Evolutionary conservation across 2,329 filamentous ascomycete genomes (phyloP), one percentile per base, ranked within the genome.

Genomic region (Colletotrichum tropicicola): DNA sequence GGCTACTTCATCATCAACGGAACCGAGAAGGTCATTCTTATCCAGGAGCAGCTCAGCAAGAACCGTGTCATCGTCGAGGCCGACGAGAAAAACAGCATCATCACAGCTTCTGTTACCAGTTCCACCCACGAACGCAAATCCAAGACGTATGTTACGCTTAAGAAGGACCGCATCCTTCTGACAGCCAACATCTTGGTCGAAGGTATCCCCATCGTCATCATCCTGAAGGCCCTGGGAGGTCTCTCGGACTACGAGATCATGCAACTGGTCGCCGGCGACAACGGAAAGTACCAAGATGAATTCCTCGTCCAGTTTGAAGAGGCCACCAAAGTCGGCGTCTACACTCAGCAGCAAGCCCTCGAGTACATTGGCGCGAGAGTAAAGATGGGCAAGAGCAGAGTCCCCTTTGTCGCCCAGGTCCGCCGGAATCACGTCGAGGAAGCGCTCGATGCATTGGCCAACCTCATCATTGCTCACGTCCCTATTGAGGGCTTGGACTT

Each of bases 31-130:
- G 96, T 99, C 71, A 99, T 99, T 74, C 83, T 99, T 44, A 97
- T 99, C 13, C 96, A 99, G 78, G 97, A 99, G 75, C 96, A 99
- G 80, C 83, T 99, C 75, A 99, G 96, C 86, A 99, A 99, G 86
- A 99, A 99, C 79, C 90, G 96, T 82, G 92, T 99, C 73, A 98
- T 99, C 75, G 95, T 99, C 15, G 97, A 99, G 79, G 91, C 93
- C 59, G 92, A 95, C 72, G 86, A 91, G 55, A 97, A 97, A 81
- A 98, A 98, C 79, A 92, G 92, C 65, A 90, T 97, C 68, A 95
- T 98, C 60, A 93, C 95, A 70, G 96, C 97, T 37, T 98, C 96
- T 2, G 96, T 98, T 28, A 99, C 94, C 7, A 97, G 94, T 88
- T 98, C 96, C 28, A 98, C 97, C 1, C 94, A 98, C 78, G 96